phyloP scores from a whole-genome alignment of 2,329 filamentous ascomycete species.

The Ascochyta pisi region DNA sequence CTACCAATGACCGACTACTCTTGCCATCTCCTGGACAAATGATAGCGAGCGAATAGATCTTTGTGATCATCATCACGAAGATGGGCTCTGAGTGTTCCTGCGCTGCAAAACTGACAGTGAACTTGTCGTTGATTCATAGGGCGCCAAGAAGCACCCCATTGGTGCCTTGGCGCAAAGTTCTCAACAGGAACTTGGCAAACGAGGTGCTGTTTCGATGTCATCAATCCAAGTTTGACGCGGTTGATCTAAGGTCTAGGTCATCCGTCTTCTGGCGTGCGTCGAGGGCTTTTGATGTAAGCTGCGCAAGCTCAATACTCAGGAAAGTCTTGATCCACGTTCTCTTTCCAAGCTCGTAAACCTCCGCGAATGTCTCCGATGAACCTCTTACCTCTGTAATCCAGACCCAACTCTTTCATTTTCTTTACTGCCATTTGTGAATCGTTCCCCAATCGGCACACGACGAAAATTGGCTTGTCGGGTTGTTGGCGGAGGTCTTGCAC shows the following conservation, averaged over 20 bases:
- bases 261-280: background rate
- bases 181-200: no score
- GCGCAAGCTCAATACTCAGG: constrained; percentile 59
- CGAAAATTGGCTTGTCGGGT: constrained; percentile 64
- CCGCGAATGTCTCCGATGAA: constrained; percentile 75
- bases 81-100: background rate
- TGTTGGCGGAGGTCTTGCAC: constrained; percentile 33
- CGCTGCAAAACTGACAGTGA: background rate
- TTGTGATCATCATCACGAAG: background rate
- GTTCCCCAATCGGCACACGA: constrained; percentile 78
- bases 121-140: background rate
- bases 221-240: background rate
- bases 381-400: constrained; percentile 60
- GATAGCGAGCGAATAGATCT: background rate
- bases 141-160: background rate
- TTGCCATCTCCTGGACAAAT: background rate
- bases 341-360: constrained; percentile 76
- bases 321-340: constrained; percentile 66
- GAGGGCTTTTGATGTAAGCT: background rate
- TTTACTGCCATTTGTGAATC: constrained; percentile 76
- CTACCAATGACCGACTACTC: background rate
- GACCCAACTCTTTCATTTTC: constrained; percentile 68
- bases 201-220: no score
- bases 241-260: background rate
- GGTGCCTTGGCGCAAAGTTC: no score